Percentiles rank a stretch among this genome's conserved stretches.
These are phyloP conservation scores for Plasmodium inui DNA, from an alignment of 169 alveolate species.

Conservation along the genomic window DNA sequence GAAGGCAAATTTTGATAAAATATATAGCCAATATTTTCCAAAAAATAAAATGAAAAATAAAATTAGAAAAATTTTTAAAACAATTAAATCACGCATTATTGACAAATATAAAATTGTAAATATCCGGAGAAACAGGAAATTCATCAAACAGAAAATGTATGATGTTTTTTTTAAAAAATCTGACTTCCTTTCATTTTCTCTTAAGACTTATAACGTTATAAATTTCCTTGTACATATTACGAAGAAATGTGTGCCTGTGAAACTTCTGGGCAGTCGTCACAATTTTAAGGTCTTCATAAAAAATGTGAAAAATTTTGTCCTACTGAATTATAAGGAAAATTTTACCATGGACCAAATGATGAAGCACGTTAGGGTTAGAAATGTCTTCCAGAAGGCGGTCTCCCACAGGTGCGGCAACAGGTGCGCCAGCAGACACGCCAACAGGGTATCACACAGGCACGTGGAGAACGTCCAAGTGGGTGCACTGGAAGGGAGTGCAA, in stretches of 20 bases:
- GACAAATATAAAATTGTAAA: constrained; percentile 51
- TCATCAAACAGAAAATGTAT: constrained; percentile 48
- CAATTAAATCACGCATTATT: constrained; percentile 34
- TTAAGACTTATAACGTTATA: constrained; percentile 38
- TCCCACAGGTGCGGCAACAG: background rate
- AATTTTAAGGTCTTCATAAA: constrained; percentile 71
- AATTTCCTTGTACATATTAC: constrained; percentile 46
- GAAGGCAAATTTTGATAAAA: constrained; percentile 53
- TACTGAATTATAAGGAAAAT: constrained; percentile 64
- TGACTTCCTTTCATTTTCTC: constrained; percentile 54
- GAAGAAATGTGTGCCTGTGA: constrained; percentile 72
- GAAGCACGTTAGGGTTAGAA: constrained; percentile 53
- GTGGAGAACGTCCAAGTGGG: background rate
- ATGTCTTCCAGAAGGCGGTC: constrained; percentile 22
- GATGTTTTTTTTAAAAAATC: constrained; percentile 72
- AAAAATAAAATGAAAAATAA: constrained; percentile 22
- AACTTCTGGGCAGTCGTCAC: constrained; percentile 55
- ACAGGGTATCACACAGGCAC: too few relatives aligned
- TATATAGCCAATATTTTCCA: constrained; percentile 48
- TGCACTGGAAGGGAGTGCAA: background rate
- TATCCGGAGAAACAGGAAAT: constrained; percentile 56
- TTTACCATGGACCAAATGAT: constrained; percentile 68
- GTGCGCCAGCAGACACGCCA: too few relatives aligned
- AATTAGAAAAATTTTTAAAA: constrained; percentile 45
- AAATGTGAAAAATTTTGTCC: constrained; percentile 64